A percentile compares a stretch with the other conserved stretches of the same genome.
Conservation (phyloP, 345 rosid species). For the Turritis glabra region DNA sequence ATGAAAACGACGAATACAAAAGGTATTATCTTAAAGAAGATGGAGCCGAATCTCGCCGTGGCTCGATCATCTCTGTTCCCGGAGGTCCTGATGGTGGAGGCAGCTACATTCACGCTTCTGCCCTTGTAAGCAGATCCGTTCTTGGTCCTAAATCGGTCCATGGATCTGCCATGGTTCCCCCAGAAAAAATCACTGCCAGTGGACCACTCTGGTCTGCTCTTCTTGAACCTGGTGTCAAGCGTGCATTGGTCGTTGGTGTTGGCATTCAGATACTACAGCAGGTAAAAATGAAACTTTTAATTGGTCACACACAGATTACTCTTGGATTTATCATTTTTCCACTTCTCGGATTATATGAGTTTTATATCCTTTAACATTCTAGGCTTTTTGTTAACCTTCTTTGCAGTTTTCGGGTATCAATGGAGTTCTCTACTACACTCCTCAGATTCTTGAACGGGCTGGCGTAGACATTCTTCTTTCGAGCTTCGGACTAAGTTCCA, state of each 20-base stretch:
- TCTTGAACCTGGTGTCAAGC: conserved; percentile 86
- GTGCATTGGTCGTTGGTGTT: conserved; percentile 78
- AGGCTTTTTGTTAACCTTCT: background rate
- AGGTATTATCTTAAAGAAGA: conserved; percentile 86
- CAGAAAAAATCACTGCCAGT: conserved; percentile 53
- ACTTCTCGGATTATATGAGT: background rate
- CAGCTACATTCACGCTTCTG: conserved; percentile 84
- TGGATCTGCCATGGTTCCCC: conserved; percentile 80
- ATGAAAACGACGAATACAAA: conserved; percentile 76
- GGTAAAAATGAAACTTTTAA: conserved; percentile 43
- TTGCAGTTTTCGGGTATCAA: conserved; percentile 93
- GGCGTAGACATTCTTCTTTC: conserved; percentile 90
- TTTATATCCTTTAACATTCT: background rate
- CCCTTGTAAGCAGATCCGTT: conserved; percentile 77
- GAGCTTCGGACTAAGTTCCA: conserved; percentile 65
- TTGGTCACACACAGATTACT: background rate
- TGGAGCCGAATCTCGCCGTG: conserved; percentile 70
- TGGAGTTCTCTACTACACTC: conserved; percentile 96
- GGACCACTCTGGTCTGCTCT: conserved; percentile 81
- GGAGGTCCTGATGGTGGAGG: conserved; percentile 66
- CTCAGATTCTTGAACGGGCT: conserved; percentile 93
- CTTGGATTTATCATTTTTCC: background rate
- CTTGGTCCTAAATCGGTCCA: conserved; percentile 65
- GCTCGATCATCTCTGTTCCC: conserved; percentile 74
- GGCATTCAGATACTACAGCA: conserved; percentile 97